Evolutionary conservation across 768 basidiomycete species (phyloP).

Genomic region (Lyophyllum atratum): DNA sequence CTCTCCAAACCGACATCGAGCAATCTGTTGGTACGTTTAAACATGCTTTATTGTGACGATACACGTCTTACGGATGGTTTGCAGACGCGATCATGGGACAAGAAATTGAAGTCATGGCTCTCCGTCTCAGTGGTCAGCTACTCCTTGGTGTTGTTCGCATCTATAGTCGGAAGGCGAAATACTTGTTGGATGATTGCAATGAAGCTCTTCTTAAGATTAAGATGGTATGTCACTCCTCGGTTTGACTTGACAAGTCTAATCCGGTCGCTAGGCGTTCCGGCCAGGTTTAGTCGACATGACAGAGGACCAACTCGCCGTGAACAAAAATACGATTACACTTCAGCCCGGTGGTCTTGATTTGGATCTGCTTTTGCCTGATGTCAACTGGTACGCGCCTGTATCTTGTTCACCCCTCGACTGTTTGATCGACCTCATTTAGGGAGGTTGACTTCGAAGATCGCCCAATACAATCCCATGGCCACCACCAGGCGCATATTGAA

Average conservation of each 20-base stretch:
- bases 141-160: constrained; percentile 96
- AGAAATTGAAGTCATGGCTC: constrained; percentile 90
- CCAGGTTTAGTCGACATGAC: constrained; percentile 96
- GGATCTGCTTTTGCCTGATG: constrained; percentile 76
- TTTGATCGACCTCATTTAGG: constrained; percentile 43
- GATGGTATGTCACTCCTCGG: constrained; percentile 57
- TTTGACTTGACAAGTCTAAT: background rate
- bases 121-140: constrained; percentile 94
- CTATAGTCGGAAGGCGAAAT: constrained; percentile 97
- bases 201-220: constrained; percentile 95
- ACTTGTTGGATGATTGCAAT: constrained; percentile 96
- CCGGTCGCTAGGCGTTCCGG: constrained; percentile 74
- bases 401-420: background rate
- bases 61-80: background rate
- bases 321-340: constrained; percentile 86
- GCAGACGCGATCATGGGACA: constrained; percentile 91
- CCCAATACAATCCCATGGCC: constrained; percentile 64
- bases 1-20: constrained; percentile 92
- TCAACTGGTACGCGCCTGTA: constrained; percentile 62
- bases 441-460: constrained; percentile 78
- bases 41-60: background rate
- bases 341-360: constrained; percentile 77
- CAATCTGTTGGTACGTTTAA: constrained; percentile 78
- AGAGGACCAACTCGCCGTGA: constrained; percentile 88
- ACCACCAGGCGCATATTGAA: constrained; percentile 81